Evolutionary conservation across 495 filamentous ascomycete species (phyloP).

Genomic region (Talaromyces adpressus): DNA sequence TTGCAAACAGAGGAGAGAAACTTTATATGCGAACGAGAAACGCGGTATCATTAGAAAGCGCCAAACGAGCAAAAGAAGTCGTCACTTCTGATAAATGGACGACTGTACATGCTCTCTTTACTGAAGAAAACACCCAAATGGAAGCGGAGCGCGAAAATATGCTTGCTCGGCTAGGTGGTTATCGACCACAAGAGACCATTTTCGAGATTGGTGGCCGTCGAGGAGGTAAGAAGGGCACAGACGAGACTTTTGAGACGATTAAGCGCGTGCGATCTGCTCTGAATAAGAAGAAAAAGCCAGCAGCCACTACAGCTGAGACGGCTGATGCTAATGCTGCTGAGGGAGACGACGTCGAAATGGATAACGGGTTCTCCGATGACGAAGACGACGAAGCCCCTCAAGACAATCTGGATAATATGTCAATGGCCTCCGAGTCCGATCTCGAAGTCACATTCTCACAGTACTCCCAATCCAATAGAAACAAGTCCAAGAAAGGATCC

Average conservation of each 20-base stretch:
- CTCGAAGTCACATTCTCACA: constrained; percentile 76
- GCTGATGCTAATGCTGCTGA: constrained; percentile 22
- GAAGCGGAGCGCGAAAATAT: constrained; percentile 74
- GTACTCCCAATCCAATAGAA: constrained; percentile 31
- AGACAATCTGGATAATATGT: constrained; percentile 50
- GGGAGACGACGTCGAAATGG: constrained; percentile 26
- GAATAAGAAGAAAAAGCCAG: constrained; percentile 34
- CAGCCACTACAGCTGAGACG: constrained; percentile 25
- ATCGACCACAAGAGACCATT: constrained; percentile 84
- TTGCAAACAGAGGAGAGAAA: constrained; percentile 84
- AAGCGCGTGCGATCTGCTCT: constrained; percentile 53
- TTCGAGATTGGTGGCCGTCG: constrained; percentile 82
- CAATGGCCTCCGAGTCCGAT: constrained; percentile 63
- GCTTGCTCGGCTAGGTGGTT: constrained; percentile 76
- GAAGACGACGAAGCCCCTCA: constrained; percentile 27
- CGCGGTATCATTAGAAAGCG: constrained; percentile 78
- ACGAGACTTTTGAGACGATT: constrained; percentile 75
- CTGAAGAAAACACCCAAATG: constrained; percentile 49
- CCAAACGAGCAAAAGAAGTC: constrained; percentile 73
- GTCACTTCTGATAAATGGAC: constrained; percentile 60
- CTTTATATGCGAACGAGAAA: constrained; percentile 86
- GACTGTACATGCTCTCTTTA: constrained; percentile 70
- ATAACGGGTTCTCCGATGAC: constrained; percentile 22
- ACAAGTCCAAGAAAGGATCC: constrained; percentile 29
- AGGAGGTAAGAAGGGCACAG: constrained; percentile 41